Evolutionary conservation across 139 green algal genomes (phyloP).

Genomic region (Auxenochlorella pyrenoidosa): DNA sequence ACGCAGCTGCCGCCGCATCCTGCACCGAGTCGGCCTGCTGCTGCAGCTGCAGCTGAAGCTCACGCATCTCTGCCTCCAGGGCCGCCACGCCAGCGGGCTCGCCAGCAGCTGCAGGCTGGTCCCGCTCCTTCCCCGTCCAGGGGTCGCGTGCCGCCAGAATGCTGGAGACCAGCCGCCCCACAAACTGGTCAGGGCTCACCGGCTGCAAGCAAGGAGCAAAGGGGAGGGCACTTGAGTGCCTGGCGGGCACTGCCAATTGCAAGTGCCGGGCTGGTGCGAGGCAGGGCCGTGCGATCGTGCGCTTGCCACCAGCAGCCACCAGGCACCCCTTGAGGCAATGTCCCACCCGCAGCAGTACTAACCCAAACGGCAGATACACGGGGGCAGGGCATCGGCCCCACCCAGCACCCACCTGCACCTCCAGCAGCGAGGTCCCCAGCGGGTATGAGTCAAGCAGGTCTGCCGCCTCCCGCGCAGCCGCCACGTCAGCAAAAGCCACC

Average conservation of each 20-base stretch:
- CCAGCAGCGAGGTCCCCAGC: neutral
- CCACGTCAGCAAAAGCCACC: neutral
- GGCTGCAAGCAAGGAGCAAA: neutral
- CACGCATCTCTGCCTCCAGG: conserved; percentile 10
- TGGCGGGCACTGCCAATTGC: neutral
- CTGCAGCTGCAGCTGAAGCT: conserved; percentile 13
- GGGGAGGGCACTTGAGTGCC: too few relatives aligned
- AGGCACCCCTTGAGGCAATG: too few relatives aligned
- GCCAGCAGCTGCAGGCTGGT: neutral
- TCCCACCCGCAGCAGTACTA: too few relatives aligned
- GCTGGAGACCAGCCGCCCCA: neutral
- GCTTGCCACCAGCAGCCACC: too few relatives aligned
- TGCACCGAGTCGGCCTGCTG: neutral
- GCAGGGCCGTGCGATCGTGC: too few relatives aligned
- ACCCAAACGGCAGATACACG: too few relatives aligned
- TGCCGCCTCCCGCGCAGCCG: neutral
- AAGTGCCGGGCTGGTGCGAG: too few relatives aligned
- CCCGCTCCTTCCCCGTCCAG: neutral
- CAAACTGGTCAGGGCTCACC: neutral
- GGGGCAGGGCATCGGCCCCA: neutral
- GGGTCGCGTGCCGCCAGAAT: neutral
- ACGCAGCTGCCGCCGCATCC: neutral
- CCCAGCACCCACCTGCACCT: neutral
- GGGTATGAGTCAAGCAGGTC: conserved; percentile 11
- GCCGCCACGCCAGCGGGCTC: neutral